Evolutionary conservation across 2,329 filamentous ascomycete genomes (phyloP).

Genomic region (Cladobotryum mycophilum): DNA sequence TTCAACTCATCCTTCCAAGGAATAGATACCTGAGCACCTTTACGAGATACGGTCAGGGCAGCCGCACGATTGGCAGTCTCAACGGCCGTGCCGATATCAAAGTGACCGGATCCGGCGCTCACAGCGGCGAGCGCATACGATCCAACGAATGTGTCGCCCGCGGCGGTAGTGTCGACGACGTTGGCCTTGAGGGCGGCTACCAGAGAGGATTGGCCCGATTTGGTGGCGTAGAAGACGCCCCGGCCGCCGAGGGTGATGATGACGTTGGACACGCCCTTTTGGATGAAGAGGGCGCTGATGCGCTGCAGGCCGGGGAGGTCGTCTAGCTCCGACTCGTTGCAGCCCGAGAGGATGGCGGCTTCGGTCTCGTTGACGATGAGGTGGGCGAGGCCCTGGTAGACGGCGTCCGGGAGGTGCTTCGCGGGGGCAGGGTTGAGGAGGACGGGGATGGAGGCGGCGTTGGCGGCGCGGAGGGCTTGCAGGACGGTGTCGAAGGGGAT

Average conservation of each 20-base stretch:
- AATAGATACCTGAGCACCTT: conserved; percentile 38
- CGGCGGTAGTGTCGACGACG: conserved; percentile 89
- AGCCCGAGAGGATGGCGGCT: conserved; percentile 63
- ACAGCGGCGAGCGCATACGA: conserved; percentile 74
- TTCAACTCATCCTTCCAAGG: conserved; percentile 39
- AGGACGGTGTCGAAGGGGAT: conserved; percentile 62
- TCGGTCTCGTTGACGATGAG: conserved; percentile 90
- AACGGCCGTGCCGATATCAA: conserved; percentile 52
- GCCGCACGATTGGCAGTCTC: conserved; percentile 46
- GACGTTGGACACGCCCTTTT: conserved; percentile 65
- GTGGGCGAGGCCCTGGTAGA: conserved; percentile 64
- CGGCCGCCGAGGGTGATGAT: conserved; percentile 79
- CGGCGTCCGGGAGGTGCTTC: conserved; percentile 56
- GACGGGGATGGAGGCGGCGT: conserved; percentile 48
- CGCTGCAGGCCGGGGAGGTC: conserved; percentile 35
- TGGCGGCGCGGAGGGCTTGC: conserved; percentile 49
- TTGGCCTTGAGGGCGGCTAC: conserved; percentile 60
- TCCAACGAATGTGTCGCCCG: conserved; percentile 91
- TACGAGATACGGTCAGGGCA: conserved; percentile 36
- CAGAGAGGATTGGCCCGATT: conserved; percentile 35
- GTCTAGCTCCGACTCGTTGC: conserved; percentile 43
- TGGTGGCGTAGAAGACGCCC: conserved; percentile 63
- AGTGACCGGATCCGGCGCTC: conserved; percentile 28
- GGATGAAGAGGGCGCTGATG: conserved; percentile 56
- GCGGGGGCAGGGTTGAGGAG: conserved; percentile 85